Base-by-base conservation (phyloP, 2,329 filamentous ascomycete genomes). In the Alternaria dauci region DNA sequence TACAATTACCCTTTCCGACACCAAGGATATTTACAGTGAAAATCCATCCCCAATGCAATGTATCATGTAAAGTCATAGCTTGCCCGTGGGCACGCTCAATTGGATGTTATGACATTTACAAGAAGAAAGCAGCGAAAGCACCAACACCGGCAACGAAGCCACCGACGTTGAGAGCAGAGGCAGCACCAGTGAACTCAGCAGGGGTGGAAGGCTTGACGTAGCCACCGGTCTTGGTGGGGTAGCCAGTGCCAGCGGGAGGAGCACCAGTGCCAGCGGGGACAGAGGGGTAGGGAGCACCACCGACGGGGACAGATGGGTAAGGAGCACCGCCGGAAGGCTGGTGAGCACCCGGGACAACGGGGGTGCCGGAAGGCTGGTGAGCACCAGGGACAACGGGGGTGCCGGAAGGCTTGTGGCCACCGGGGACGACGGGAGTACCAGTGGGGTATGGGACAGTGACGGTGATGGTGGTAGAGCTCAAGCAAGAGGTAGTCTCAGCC, bases 41-140 rank as follows among this genome's bases (percentile, higher is more conserved):
- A 43, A 48, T 43, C 52, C 61, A 62, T 61, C 57, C 69, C 57
- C 46, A 58, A 61, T 68, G 64, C 68, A 67, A 70, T 66, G 67
- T 67, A 63, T 76, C 75, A 62, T 78, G 75, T 72, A 78, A 78
- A 74, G 75, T 77, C 76, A 77, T 77, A 78, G 76, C 75, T 67
- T 72, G 67, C 69, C 68, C 56, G 58, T 41, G 30, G 62, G 65
- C 62, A 71, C 63, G 73, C 71, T 75, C 42, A 71, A 61, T 74
- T 74, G 69, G 68, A 68, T 67, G 56, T 23, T 54, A 74, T 77
- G 76, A 76, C 74, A 61, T 78, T 78, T 79, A 79, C 74, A 79
- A 75, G 76, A 79, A 79, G 69, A 79, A 69, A 75, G 77, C 77
- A 63, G 77, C 77, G 70, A 79, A 71, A 68, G 76, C 77, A 78